A percentile compares a stretch with the other conserved stretches of the same genome.
phyloP scores from a whole-genome alignment of 2,329 filamentous ascomycete genomes.

The Sclerotiophoma versabilis region DNA sequence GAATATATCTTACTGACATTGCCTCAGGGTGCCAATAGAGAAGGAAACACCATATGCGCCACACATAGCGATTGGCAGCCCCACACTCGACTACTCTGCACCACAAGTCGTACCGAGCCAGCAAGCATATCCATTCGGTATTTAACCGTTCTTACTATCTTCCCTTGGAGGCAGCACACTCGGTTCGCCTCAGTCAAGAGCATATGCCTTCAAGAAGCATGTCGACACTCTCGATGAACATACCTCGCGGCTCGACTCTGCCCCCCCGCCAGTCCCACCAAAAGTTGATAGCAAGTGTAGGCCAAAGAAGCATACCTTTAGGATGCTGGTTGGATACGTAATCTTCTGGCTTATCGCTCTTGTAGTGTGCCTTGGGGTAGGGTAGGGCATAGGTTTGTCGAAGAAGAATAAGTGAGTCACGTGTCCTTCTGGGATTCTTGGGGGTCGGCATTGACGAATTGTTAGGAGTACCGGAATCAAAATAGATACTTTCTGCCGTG shows the following conservation, averaged over 20 bases:
- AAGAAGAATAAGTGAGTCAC: slow-evolving; percentile 36
- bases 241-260: slow-evolving; percentile 17
- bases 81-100: slow-evolving; percentile 33
- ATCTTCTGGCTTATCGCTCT: slow-evolving; percentile 43
- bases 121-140: slow-evolving; percentile 20
- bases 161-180: slow-evolving; percentile 27
- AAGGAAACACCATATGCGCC: slow-evolving; percentile 30
- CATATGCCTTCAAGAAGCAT: slow-evolving; percentile 36
- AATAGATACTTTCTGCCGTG: slow-evolving; percentile 34
- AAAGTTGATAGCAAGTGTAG: slow-evolving; percentile 35
- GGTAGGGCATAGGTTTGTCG: slow-evolving; percentile 38
- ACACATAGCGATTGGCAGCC: slow-evolving; percentile 10
- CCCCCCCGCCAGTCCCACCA: slow-evolving; percentile 23
- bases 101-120: slow-evolving; percentile 33
- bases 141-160: slow-evolving; percentile 23
- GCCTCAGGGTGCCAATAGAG: slow-evolving; percentile 26
- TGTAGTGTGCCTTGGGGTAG: slow-evolving; percentile 48
- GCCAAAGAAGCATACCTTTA: slow-evolving; percentile 34
- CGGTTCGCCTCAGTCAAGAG: slow-evolving; percentile 25
- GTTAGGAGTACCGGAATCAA: slow-evolving; percentile 11
- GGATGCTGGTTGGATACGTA: slow-evolving; percentile 31
- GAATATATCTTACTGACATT: slow-evolving; percentile 13
- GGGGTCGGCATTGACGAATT: no score
- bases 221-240: slow-evolving; percentile 25
- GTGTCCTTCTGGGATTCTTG: slow-evolving; percentile 1